Conservation (phyloP, 192 early-diverging fungal genomes). For the Coemansia sp. region DNA sequence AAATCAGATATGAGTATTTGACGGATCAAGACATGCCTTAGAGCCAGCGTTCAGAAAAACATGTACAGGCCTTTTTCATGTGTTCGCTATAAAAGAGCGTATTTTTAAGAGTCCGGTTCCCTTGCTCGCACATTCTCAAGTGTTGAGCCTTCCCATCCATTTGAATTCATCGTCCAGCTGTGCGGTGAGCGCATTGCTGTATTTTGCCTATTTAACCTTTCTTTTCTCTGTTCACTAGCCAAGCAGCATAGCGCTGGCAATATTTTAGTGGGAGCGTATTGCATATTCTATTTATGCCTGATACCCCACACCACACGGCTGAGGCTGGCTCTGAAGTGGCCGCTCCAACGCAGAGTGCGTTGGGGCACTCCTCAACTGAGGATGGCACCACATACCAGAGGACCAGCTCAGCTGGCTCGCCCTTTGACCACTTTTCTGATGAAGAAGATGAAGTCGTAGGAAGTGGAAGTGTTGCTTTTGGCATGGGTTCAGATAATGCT, state of each 20-base stretch:
- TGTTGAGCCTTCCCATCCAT: neutral
- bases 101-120: slow-evolving; percentile 1
- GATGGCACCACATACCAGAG: neutral
- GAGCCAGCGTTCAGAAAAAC: no score
- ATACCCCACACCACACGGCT: slow-evolving; percentile 9
- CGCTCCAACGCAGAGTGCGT: neutral
- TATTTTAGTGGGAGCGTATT: neutral
- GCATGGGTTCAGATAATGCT: neutral
- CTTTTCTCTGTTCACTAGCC: neutral
- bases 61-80: neutral
- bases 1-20: neutral
- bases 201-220: neutral
- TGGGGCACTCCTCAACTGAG: neutral
- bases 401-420: neutral
- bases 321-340: neutral
- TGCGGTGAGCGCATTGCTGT: neutral
- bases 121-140: neutral
- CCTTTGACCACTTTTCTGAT: slow-evolving; percentile 1
- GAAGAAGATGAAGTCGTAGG: slow-evolving; percentile 6
- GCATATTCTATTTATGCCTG: slow-evolving; percentile 10
- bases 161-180: neutral
- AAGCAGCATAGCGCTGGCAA: neutral
- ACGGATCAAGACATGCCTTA: no score
- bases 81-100: neutral
- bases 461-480: slow-evolving; percentile 6